Base-by-base conservation (phyloP, 2,329 filamentous ascomycete genomes). In the Plectosphaerella cucumerina region DNA sequence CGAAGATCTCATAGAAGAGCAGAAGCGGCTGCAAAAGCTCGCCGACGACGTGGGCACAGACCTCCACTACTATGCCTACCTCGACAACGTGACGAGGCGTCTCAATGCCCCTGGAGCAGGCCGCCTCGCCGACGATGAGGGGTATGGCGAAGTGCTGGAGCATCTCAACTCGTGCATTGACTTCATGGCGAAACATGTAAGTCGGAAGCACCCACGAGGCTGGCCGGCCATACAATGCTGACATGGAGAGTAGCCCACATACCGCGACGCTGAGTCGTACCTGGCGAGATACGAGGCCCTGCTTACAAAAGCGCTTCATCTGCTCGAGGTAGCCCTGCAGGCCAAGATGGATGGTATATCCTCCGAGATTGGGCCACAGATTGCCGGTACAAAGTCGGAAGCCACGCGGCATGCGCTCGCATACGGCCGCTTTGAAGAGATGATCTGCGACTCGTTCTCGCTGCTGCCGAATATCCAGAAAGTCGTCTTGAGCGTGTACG, bases 81-180 rank as follows among this genome's bases (percentile, higher is more conserved):
- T 99, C 6, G 94, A 99, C 57, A 91, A 87, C 44, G 91, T 93
- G 53, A 96, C 91, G 0, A 82, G 92, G 50, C 82, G 91, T 14
- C 81, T 99, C 52, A 97, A 97, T 73, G 92, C 92, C 1, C 92
- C 94, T 0, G 91, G 92, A 1, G 92, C 93, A 18, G 86, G 89
- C 46, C 90, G 87, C 51, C 77, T 96, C 50, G 92, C 97, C 15
- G 87, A 92, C 44, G 86, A 87, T 51, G 85, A 87, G 47, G 87
- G 89, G 43, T 97, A 97, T 63, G 85, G 87, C 2, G 89, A 96
- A 49, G 95, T 97, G 77, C 74, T 99, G 46, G 80, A 82, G 44
- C 93, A 90, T 56, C 75, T 99, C 47, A 92, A 97, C 68, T 84
- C 90, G 49, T 99, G 93, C 65, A 83, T 99, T 59, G 86, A 86